Base-by-base conservation (phyloP, 768 basidiomycete species). In the Phaeotremella fagi region DNA sequence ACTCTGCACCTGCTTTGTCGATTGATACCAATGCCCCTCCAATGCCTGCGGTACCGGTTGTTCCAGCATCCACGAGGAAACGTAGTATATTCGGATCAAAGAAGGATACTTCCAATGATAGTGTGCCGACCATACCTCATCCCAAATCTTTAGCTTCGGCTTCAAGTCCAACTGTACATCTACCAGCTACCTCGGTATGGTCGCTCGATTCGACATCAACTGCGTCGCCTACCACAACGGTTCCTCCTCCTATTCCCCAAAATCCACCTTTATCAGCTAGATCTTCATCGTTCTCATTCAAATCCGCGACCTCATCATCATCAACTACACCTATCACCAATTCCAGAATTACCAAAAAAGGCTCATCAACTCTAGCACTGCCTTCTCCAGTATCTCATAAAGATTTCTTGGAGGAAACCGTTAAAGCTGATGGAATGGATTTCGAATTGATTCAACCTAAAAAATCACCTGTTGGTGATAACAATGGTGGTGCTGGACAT, bases 401-500 rank as follows among this genome's bases (percentile, higher is more conserved):
- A 43, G 68, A 70, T 45, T 70, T 52, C 38, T 47, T 48, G 4
- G 66, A 67, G 27, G 66, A 67, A 24, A 70, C 68, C 4, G 55
- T 70, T 54, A 67, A 70, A 59, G 65, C 63, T 11, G 61, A 64
- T 35, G 68, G 68, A 16, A 53, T 70, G 45, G 66, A 70, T 29
- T 70, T 70, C 47, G 68, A 70, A 48, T 45, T 70, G 11, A 52
- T 70, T 23, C 65, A 70, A 37, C 66, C 68, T 3, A 55, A 45
- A 14, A 15, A 14, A 25, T 43, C 52, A 22, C 48, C 57, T 3
- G 50, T 50, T 5, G 52, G 33, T n/a, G 50, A 52, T 29, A 45
- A 57, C 31, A 44, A 22, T 20, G 15, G 11, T 20, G 7, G 20
- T 20, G n/a, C 20, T 20, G n/a, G 41, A 43, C 11, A 20, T 9